Evolutionary conservation across 495 filamentous ascomycete species (phyloP), one percentile per base, ranked within the genome.

Genomic region (Penicillium odoratum): DNA sequence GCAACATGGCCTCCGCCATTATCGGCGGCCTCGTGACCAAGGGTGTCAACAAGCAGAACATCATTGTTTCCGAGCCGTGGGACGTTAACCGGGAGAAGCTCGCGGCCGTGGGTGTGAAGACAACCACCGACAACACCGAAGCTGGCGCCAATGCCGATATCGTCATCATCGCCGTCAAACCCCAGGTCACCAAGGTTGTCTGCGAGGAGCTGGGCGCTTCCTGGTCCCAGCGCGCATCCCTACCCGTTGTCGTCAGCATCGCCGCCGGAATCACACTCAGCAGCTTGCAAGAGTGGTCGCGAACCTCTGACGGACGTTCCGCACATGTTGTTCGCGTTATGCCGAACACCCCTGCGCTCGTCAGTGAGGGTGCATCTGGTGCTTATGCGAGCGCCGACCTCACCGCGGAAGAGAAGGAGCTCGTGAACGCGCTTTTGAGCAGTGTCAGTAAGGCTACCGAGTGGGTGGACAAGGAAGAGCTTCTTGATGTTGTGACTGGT

Each of bases 111-210:
- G 93, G 93, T 7, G 83, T 97, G 18, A 89, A 86, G 21, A 86
- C 85, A 15, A 91, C 92, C 0, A 76, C 97, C 0, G 93, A 91
- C 61, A 97, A 86, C 59, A 87, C 95, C 61, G 89, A 92, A 66
- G 85, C 92, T 0, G 92, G 90, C n/a, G 92, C 91, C 78, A 89
- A 94, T 29, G 96, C 92, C 85, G 87, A 97, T 67, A 89, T 97
- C 67, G 87, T 86, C 58, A 87, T 87, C 64, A 87, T 91, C 55
- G 87, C 89, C 56, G 84, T 82, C n/a, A 85, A 90, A 68, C 85
- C 81, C 45, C 73, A 91, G 53, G 83, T 96, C 21, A 86, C 90
- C 15, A 93, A 95, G 74, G 86, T 87, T 28, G 93, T 94, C 5
- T 91, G 96, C 55, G 92, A 97, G 81, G 90, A 96, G 81, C 89